Percentiles rank a stretch among this genome's conserved stretches.
phyloP scores from a whole-genome alignment of 1,139 yeast species.

The Yamadazyma taylorii region DNA sequence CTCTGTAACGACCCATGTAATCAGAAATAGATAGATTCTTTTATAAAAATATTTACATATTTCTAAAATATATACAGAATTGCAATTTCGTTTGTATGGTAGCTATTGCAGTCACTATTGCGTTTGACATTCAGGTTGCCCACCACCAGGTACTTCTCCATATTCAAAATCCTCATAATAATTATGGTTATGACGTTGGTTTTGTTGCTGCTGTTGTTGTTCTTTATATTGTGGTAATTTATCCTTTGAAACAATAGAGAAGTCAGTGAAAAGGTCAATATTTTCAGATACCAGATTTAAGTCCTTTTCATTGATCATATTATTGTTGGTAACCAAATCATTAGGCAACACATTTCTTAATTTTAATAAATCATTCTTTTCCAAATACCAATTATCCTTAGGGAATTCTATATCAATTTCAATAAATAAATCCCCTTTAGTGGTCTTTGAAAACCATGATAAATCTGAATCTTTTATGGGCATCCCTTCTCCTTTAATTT shows the following conservation, averaged over 20 bases:
- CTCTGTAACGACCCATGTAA: not conserved
- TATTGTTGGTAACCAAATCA: slow-evolving; percentile 25
- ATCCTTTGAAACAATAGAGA: slow-evolving; percentile 27
- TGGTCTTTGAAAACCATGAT: slow-evolving; percentile 29
- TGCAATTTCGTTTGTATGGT: too few relatives aligned
- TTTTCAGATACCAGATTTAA: slow-evolving; percentile 32
- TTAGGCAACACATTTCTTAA: slow-evolving; percentile 58
- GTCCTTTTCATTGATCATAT: slow-evolving; percentile 25
- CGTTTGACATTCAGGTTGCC: slow-evolving; percentile 44
- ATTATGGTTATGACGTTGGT: slow-evolving; percentile 13
- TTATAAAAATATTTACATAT: not conserved
- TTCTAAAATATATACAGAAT: slow-evolving; percentile 1
- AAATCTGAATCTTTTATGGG: slow-evolving; percentile 49
- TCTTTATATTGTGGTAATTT: slow-evolving; percentile 38
- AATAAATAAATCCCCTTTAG: slow-evolving; percentile 74
- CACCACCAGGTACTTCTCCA: slow-evolving; percentile 9
- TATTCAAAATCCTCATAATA: slow-evolving; percentile 10
- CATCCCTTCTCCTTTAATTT: slow-evolving; percentile 83
- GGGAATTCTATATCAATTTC: slow-evolving; percentile 80
- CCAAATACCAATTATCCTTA: slow-evolving; percentile 74
- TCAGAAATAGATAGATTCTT: not conserved
- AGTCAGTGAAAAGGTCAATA: slow-evolving; percentile 43
- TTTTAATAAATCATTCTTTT: slow-evolving; percentile 56
- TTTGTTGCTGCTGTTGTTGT: slow-evolving; percentile 6
- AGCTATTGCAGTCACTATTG: too few relatives aligned